Conservation (phyloP, 2,329 filamentous ascomycete genomes). For the Botrytis pseudocinerea region DNA sequence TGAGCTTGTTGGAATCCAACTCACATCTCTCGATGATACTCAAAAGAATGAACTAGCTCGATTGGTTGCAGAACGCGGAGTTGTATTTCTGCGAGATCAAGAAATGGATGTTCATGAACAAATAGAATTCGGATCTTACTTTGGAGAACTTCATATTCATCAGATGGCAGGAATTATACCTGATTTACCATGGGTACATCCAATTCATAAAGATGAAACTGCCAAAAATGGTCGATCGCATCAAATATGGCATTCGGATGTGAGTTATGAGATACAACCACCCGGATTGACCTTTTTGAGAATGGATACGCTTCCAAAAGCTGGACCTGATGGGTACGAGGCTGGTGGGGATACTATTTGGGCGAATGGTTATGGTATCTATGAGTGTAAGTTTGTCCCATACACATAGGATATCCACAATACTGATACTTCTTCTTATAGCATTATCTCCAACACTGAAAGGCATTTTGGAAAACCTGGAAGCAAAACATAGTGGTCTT, state of each 20-base stretch:
- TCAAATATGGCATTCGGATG: slow-evolving; percentile 40
- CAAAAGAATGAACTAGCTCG: slow-evolving; percentile 74
- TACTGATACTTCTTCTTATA: slow-evolving; percentile 44
- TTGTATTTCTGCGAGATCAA: slow-evolving; percentile 57
- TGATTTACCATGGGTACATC: slow-evolving; percentile 24
- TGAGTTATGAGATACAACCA: slow-evolving; percentile 52
- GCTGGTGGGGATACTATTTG: slow-evolving; percentile 63
- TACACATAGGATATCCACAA: slow-evolving; percentile 47
- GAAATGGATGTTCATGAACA: slow-evolving; percentile 48
- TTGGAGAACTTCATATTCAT: slow-evolving; percentile 39
- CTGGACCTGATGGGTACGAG: slow-evolving; percentile 49
- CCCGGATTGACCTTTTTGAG: slow-evolving; percentile 51
- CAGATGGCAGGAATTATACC: slow-evolving; percentile 23
- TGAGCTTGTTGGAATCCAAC: slow-evolving; percentile 67
- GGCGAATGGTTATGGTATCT: slow-evolving; percentile 49
- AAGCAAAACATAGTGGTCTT: slow-evolving; percentile 19
- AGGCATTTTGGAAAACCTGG: slow-evolving; percentile 6
- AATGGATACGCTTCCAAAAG: slow-evolving; percentile 58
- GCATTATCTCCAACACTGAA: slow-evolving; percentile 18
- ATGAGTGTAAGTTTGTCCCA: slow-evolving; percentile 47
- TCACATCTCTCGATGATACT: slow-evolving; percentile 64
- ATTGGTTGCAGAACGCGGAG: slow-evolving; percentile 56
- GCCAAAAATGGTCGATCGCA: slow-evolving; percentile 26
- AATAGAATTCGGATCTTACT: slow-evolving; percentile 49
- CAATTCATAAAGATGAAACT: slow-evolving; percentile 23